These are phyloP conservation scores for Prototheca cutis DNA, from an alignment of 163 green algal species.

Conservation along the genomic window DNA sequence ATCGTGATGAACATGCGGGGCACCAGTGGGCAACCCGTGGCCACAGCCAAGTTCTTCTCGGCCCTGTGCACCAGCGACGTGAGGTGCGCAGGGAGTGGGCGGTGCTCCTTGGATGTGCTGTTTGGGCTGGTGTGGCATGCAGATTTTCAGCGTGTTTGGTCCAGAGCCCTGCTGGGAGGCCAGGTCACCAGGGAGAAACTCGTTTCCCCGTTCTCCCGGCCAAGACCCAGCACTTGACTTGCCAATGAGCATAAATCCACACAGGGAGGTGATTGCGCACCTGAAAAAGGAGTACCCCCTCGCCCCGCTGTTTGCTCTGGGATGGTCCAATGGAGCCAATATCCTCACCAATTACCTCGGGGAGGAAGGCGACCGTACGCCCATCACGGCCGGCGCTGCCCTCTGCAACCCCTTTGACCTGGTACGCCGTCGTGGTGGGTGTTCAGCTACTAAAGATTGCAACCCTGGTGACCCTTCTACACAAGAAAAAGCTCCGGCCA, in stretches of 20 bases:
- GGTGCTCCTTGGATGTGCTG: no score
- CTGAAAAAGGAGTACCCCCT: slow-evolving; percentile 48
- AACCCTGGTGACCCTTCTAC: no score
- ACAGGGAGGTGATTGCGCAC: slow-evolving; percentile 60
- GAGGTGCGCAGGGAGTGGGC: slow-evolving; percentile 1
- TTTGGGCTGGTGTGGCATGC: no score
- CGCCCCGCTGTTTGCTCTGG: slow-evolving; percentile 66
- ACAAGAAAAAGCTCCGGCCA: no score
- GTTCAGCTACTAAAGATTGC: no score
- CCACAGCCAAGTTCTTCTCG: slow-evolving; percentile 87
- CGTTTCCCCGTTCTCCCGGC: no score
- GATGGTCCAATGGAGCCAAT: slow-evolving; percentile 90
- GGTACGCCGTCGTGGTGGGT: slow-evolving; percentile 16
- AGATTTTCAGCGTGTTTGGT: no score
- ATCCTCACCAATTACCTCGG: slow-evolving; percentile 88
- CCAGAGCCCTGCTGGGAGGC: no score
- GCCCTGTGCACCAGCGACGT: slow-evolving; percentile 28
- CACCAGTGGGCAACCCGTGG: slow-evolving; percentile 65
- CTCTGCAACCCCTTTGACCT: slow-evolving; percentile 96
- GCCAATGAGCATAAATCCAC: no score
- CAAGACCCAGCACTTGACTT: no score
- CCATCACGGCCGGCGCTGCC: slow-evolving; percentile 63
- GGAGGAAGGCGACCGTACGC: slow-evolving; percentile 54
- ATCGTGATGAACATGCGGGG: slow-evolving; percentile 91
- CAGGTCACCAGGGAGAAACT: no score